Evolutionary conservation across 2,329 filamentous ascomycete species (phyloP).

Genomic region (Aspergillus ruber): DNA sequence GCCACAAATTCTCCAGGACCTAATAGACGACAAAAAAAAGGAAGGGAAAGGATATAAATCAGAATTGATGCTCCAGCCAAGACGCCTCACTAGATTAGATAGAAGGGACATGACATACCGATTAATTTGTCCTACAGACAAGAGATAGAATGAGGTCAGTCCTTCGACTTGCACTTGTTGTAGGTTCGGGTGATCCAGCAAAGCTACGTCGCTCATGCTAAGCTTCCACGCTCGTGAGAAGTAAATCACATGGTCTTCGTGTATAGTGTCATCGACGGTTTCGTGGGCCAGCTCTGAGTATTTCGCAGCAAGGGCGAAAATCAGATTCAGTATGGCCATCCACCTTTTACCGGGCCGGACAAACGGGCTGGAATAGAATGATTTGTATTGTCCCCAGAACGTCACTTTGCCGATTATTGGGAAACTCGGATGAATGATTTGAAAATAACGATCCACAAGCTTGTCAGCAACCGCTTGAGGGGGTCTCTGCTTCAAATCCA

Average conservation of each 20-base stretch:
- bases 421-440: slow-evolving; percentile 35
- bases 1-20: slow-evolving; percentile 38
- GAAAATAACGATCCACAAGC: slow-evolving; percentile 36
- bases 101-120: slow-evolving; percentile 20
- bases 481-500: slow-evolving; percentile 33
- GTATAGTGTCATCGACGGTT: slow-evolving; percentile 17
- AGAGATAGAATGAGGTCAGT: slow-evolving; percentile 35
- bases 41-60: slow-evolving; percentile 1
- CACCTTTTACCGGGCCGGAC: slow-evolving; percentile 33
- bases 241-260: slow-evolving; percentile 32
- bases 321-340: slow-evolving; percentile 39
- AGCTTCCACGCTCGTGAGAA: slow-evolving; percentile 39
- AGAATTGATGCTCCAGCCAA: not conserved
- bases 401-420: slow-evolving; percentile 35
- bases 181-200: slow-evolving; percentile 36
- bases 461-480: slow-evolving; percentile 31
- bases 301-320: slow-evolving; percentile 39
- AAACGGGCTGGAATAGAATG: slow-evolving; percentile 26
- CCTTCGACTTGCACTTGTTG: slow-evolving; percentile 41
- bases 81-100: not conserved
- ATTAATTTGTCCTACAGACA: slow-evolving; percentile 38
- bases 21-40: slow-evolving; percentile 9
- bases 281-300: slow-evolving; percentile 27
- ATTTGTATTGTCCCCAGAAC: slow-evolving; percentile 35
- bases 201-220: slow-evolving; percentile 26